phyloP scores from a whole-genome alignment of 2,329 filamentous ascomycete species.

The Penicillium frequentans region DNA sequence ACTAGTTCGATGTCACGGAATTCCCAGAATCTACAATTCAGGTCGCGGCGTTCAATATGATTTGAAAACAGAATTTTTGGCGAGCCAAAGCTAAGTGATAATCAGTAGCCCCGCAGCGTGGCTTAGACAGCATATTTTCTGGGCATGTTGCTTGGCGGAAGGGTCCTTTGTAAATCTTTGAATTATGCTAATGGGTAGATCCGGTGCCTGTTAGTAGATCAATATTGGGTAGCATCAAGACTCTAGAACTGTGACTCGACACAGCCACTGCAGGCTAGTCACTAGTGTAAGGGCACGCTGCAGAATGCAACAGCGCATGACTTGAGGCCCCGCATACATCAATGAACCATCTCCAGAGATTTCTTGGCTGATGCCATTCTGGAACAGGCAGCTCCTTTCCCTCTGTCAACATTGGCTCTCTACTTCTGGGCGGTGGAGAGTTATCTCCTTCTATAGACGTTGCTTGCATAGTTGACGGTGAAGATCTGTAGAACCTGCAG shows the following conservation, averaged over 20 bases:
- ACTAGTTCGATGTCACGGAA: background rate
- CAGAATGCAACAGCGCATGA: background rate
- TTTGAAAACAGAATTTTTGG: background rate
- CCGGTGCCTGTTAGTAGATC: background rate
- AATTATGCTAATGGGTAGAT: background rate
- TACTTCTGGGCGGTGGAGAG: constrained; percentile 1
- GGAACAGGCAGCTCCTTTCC: constrained; percentile 20
- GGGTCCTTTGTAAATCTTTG: background rate
- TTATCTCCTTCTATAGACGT: constrained; percentile 1
- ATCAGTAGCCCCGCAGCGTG: background rate
- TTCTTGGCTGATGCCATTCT: constrained; percentile 12
- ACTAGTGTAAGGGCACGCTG: background rate
- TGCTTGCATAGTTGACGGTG: constrained; percentile 1
- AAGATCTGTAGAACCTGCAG: constrained; percentile 2
- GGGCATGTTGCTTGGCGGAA: background rate
- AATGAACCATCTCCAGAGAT: background rate
- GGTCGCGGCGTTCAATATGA: background rate
- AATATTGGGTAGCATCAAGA: background rate
- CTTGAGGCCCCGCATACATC: background rate
- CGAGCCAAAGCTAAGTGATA: background rate
- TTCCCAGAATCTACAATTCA: background rate
- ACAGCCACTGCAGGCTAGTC: constrained; percentile 1
- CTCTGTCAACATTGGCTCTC: constrained; percentile 11
- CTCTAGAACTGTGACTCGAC: background rate
- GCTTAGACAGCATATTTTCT: background rate